A percentile compares a stretch with the other conserved stretches of the same genome.
These are phyloP conservation scores for Pseudocercospora pini-densiflorae DNA, from an alignment of 2,329 filamentous ascomycete species.

Conservation along the genomic window DNA sequence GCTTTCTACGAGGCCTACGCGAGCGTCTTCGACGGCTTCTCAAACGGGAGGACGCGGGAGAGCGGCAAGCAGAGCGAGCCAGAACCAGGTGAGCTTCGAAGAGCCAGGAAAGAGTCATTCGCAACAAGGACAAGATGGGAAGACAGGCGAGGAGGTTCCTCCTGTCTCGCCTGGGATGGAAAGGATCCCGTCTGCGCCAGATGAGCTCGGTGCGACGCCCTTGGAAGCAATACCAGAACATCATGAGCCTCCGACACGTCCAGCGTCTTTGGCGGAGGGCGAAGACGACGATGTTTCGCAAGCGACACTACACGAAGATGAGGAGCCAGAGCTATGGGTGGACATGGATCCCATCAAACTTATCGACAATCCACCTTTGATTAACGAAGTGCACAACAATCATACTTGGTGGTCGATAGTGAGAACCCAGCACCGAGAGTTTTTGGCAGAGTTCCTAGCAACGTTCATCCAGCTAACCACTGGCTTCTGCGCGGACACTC, in stretches of 20 bases:
- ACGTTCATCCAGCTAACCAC: slow-evolving; percentile 46
- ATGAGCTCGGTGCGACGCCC: not conserved
- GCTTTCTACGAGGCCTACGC: slow-evolving; percentile 25
- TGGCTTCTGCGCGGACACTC: slow-evolving; percentile 57
- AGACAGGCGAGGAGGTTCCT: slow-evolving; percentile 7
- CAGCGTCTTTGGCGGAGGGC: slow-evolving; percentile 1
- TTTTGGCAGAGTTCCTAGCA: slow-evolving; percentile 58
- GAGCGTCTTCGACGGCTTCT: slow-evolving; percentile 32
- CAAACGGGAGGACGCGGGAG: slow-evolving; percentile 23
- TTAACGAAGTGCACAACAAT: slow-evolving; percentile 55
- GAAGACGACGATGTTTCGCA: slow-evolving; percentile 26
- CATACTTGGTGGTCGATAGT: slow-evolving; percentile 53
- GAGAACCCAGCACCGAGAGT: slow-evolving; percentile 57
- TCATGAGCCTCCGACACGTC: slow-evolving; percentile 13
- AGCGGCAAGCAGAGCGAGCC: slow-evolving; percentile 19
- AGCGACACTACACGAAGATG: slow-evolving; percentile 40
- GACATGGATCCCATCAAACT: slow-evolving; percentile 49
- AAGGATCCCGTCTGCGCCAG: slow-evolving; percentile 3
- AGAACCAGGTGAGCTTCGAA: slow-evolving; percentile 35
- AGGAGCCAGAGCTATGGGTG: slow-evolving; percentile 45
- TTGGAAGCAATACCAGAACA: slow-evolving; percentile 24
- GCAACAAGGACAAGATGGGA: slow-evolving; percentile 15
- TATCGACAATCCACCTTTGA: slow-evolving; percentile 41
- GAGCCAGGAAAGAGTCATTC: slow-evolving; percentile 20
- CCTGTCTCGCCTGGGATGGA: slow-evolving; percentile 14